These are phyloP conservation scores for Dispira simplex DNA, from an alignment of 192 early-diverging fungal species.

Conservation along the genomic window DNA sequence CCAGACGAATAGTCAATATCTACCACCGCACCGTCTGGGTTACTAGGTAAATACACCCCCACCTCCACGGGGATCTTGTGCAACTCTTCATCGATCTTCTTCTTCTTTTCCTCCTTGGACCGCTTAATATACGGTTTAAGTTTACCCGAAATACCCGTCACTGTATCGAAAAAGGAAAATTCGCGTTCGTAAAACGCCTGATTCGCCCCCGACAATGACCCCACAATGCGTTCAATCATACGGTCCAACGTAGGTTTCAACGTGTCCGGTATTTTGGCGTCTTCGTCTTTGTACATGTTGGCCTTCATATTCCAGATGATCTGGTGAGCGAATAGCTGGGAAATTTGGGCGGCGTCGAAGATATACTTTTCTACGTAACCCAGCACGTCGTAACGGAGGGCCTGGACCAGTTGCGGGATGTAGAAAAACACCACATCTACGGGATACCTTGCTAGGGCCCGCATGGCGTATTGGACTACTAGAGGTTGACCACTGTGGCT, in stretches of 20 bases:
- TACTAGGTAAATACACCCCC: constrained; percentile 94
- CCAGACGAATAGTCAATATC: constrained; percentile 94
- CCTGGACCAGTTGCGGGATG: constrained; percentile 95
- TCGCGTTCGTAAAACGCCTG: constrained; percentile 91
- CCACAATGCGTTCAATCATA: constrained; percentile 70
- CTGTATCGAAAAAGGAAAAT: constrained; percentile 87
- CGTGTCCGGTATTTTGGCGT: constrained; percentile 44
- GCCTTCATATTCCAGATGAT: constrained; percentile 99
- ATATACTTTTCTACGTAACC: constrained; percentile 96
- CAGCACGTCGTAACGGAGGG: constrained; percentile 68
- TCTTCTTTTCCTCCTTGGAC: constrained; percentile 91
- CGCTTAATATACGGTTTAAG: constrained; percentile 87
- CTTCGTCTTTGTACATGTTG: constrained; percentile 79
- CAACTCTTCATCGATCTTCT: constrained; percentile 98
- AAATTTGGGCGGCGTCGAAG: constrained; percentile 79
- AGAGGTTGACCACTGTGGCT: constrained; percentile 63
- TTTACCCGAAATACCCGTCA: constrained; percentile 96
- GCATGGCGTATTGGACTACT: constrained; percentile 88
- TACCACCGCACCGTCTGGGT: constrained; percentile 87
- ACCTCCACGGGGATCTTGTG: constrained; percentile 85
- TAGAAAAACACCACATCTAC: constrained; percentile 97
- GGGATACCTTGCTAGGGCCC: constrained; percentile 76
- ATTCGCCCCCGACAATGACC: constrained; percentile 69
- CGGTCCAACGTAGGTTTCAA: constrained; percentile 81
- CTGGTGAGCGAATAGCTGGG: constrained; percentile 98